A percentile compares a stretch with the other conserved stretches of the same genome.
Conservation (phyloP, 352 stramenopile species). For the Pythium angustatum region DNA sequence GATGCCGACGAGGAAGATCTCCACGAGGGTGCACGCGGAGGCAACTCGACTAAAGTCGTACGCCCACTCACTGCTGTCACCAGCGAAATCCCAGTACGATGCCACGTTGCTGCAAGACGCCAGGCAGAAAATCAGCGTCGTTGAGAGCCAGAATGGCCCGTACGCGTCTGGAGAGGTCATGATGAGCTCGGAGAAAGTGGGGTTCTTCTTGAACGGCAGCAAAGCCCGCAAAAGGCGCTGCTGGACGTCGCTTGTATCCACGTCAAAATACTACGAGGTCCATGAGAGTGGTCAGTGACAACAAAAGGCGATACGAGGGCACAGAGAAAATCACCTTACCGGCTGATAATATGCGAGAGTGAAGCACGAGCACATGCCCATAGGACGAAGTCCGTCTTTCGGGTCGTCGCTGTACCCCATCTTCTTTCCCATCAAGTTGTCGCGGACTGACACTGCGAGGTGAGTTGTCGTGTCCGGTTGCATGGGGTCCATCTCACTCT, state of each 20-base stretch:
- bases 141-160: conserved; percentile 82
- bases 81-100: conserved; percentile 75
- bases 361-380: conserved; percentile 79
- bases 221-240: conserved; percentile 69
- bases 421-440: conserved; percentile 64
- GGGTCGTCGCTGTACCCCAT: conserved; percentile 36
- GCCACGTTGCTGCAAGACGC: conserved; percentile 84
- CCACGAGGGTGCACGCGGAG: conserved; percentile 77
- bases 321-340: conserved; percentile 32
- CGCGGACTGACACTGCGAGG: conserved; percentile 32
- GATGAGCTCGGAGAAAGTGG: conserved; percentile 75
- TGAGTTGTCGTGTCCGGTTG: background rate
- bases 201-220: conserved; percentile 85
- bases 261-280: conserved; percentile 74
- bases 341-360: conserved; percentile 83
- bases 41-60: conserved; percentile 85
- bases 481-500: background rate
- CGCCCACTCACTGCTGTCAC: conserved; percentile 60
- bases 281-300: background rate
- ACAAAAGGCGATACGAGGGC: background rate
- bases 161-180: conserved; percentile 69
- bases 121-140: conserved; percentile 86
- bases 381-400: conserved; percentile 32
- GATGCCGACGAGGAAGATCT: conserved; percentile 72
- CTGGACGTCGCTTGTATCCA: conserved; percentile 82